These are phyloP conservation scores for Geotrichum armillariae DNA, from an alignment of 1,139 yeast genomes.

Conservation along the genomic window DNA sequence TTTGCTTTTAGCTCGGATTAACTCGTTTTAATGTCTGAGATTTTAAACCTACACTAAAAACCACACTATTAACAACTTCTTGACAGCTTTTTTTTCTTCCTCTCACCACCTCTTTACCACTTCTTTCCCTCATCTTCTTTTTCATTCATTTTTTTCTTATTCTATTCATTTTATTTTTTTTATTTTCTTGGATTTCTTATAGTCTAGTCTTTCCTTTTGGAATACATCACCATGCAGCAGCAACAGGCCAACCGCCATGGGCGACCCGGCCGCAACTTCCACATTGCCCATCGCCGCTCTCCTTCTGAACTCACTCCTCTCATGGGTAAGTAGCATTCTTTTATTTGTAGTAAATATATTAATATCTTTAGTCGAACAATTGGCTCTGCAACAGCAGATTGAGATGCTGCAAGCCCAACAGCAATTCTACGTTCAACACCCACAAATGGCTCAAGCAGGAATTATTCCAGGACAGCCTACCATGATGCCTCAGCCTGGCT, in stretches of 20 bases:
- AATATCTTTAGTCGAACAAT: constrained; percentile 61
- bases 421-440: constrained; percentile 72
- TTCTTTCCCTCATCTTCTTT: constrained; percentile 2
- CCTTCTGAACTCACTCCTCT: constrained; percentile 93
- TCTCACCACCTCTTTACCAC: neutral
- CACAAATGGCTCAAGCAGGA: constrained; percentile 44
- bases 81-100: constrained; percentile 3
- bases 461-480: constrained; percentile 27
- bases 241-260: constrained; percentile 21
- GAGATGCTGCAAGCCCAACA: constrained; percentile 91
- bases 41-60: no score
- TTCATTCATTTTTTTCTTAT: constrained; percentile 5
- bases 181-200: neutral
- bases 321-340: constrained; percentile 55
- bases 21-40: no score
- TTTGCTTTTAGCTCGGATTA: no score
- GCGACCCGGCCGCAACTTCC: constrained; percentile 45
- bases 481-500: constrained; percentile 25
- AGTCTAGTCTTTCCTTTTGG: constrained; percentile 7
- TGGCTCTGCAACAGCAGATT: constrained; percentile 88
- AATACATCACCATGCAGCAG: constrained; percentile 15
- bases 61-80: no score
- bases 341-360: constrained; percentile 10
- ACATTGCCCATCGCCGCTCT: constrained; percentile 92
- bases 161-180: neutral